Evolutionary conservation across 139 green algal genomes (phyloP), one percentile per base, ranked within the genome.

Genomic region (Micractinium sp.): DNA sequence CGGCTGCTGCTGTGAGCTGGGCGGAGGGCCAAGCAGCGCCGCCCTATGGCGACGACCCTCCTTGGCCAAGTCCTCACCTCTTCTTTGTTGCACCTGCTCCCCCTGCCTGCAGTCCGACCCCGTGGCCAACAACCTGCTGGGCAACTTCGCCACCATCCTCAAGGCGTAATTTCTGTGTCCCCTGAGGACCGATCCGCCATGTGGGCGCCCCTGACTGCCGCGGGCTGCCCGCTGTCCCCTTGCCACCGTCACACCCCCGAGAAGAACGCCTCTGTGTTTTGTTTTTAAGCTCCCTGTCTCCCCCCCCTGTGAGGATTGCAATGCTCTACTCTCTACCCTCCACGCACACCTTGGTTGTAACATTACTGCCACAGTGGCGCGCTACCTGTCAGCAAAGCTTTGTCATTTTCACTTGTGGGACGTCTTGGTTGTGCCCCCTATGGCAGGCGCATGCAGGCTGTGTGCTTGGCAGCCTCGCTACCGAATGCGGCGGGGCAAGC

Each of bases 41-140:
- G 63, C 13, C 14, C 7, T 27, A 5, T 31, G 9, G 20, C 63
- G 2, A 12, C 63, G 13, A 12, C 63, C 63, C 3, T 18, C 2
- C 71, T 36, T 1, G 2, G 27, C 71, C 31, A 23, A 25, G 63
- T 2, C 22, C 63, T 31, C 12, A 25, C 20, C 18, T 25, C 63
- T 12, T 71, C 63, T 27, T 2, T 71, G 20, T 27, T n/a, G 20
- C 63, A 25, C 63, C 63, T 71, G 2, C 63, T 27, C 63, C 63
- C 63, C 63, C 14, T 71, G 97, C 86, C 97, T 99, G 93, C 89
- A 99, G 86, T 88, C 94, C 41, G 92, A 99, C 92, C 98, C 98
- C 73, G 90, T 94, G 61, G 61, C 81, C 88, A 95, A 96, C 95
- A 99, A 99, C 96, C 95, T 99, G 77, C 92, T 99, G 16, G 94